Percentiles rank a stretch among this genome's conserved stretches.
phyloP scores from a whole-genome alignment of 805 yeast species.

The Kodamaea kakaduensis region DNA sequence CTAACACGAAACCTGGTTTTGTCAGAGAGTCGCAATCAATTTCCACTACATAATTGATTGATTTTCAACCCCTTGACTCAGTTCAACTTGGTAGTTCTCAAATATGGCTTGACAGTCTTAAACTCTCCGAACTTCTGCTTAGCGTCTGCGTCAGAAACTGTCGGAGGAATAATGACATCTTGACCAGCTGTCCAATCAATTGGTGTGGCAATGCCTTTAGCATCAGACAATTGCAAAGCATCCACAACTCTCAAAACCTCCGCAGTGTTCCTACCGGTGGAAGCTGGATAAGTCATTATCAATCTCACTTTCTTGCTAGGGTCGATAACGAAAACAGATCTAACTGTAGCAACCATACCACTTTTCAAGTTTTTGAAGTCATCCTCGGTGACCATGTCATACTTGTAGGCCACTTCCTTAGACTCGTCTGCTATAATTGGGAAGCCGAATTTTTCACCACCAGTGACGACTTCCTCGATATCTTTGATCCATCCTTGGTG shows the following conservation, averaged over 20 bases:
- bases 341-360: slow-evolving; percentile 62
- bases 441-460: slow-evolving; percentile 52
- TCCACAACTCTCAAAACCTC: slow-evolving; percentile 69
- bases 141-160: slow-evolving; percentile 58
- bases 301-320: slow-evolving; percentile 61
- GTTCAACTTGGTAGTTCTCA: slow-evolving; percentile 52
- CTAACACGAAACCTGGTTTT: no score
- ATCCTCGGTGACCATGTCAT: slow-evolving; percentile 69
- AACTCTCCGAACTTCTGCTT: slow-evolving; percentile 58
- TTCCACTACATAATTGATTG: neutral
- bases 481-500: slow-evolving; percentile 70
- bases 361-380: slow-evolving; percentile 63
- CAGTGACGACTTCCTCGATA: slow-evolving; percentile 57
- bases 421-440: slow-evolving; percentile 68
- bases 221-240: slow-evolving; percentile 63
- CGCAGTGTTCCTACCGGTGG: slow-evolving; percentile 73
- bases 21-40: no score
- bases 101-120: slow-evolving; percentile 58
- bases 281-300: slow-evolving; percentile 65
- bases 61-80: neutral
- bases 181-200: slow-evolving; percentile 71
- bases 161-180: slow-evolving; percentile 70
- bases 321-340: slow-evolving; percentile 71
- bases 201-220: slow-evolving; percentile 62
- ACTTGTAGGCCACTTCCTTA: slow-evolving; percentile 56